These are phyloP conservation scores for Naganishia antarctica DNA, from an alignment of 768 basidiomycete species.

Conservation along the genomic window DNA sequence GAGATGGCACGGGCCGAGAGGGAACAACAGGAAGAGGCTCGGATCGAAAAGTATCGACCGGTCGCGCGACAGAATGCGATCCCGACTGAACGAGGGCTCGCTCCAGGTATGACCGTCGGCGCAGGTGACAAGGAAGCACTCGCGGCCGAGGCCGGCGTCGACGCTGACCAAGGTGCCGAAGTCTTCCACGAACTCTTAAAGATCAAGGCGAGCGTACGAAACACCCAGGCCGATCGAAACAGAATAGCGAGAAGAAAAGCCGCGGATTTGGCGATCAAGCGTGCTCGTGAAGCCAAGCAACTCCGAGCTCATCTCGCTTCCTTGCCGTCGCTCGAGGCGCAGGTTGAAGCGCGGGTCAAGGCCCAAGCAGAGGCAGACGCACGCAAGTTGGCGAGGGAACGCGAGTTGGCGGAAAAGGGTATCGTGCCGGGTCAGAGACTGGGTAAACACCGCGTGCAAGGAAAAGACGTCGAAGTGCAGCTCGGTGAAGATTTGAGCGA, in stretches of 20 bases:
- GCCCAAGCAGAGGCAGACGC: constrained; percentile 9
- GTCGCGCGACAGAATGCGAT: constrained; percentile 45
- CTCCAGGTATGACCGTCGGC: constrained; percentile 59
- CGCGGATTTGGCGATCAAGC: constrained; percentile 8
- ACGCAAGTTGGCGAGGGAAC: constrained; percentile 38
- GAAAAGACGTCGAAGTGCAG: constrained; percentile 71
- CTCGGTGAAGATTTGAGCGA: constrained; percentile 85
- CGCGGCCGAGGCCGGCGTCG: constrained; percentile 36
- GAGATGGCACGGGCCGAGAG: constrained; percentile 61
- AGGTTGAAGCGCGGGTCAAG: constrained; percentile 25
- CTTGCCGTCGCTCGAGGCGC: constrained; percentile 50
- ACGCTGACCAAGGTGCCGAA: constrained; percentile 49
- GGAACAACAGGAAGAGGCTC: constrained; percentile 56
- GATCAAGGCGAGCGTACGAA: constrained; percentile 45
- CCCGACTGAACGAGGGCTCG: constrained; percentile 23
- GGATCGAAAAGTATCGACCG: constrained; percentile 58
- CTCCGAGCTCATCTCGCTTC: constrained; percentile 14
- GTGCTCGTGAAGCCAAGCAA: constrained; percentile 13
- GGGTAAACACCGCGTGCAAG: constrained; percentile 73
- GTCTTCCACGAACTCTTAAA: constrained; percentile 12
- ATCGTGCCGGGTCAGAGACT: constrained; percentile 64
- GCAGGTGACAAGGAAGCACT: constrained; percentile 36
- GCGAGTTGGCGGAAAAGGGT: constrained; percentile 55
- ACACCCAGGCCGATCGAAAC: constrained; percentile 64
- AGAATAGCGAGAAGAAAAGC: constrained; percentile 40